These are phyloP conservation scores for Clavispora phyllophila DNA, from an alignment of 805 yeast genomes.

Conservation along the genomic window DNA sequence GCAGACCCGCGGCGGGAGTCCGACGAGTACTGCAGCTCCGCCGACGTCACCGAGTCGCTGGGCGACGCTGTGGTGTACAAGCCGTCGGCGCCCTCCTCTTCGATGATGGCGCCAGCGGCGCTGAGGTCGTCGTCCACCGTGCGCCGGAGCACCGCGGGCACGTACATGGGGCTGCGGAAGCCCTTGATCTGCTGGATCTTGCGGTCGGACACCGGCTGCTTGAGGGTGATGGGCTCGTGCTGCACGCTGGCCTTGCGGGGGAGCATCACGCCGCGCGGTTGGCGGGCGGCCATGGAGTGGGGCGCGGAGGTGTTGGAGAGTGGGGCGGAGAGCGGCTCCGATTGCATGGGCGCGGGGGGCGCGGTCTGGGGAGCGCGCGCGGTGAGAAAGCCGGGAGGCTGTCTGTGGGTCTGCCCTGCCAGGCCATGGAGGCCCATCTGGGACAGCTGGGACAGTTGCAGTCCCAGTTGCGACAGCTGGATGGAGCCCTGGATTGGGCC, in stretches of 20 bases:
- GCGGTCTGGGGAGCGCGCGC: too few species aligned
- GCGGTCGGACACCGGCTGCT: constrained; percentile 20
- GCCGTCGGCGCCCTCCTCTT: constrained; percentile 1
- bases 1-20: constrained; percentile 20
- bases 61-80: background rate
- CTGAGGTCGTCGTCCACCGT: constrained; percentile 17
- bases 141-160: constrained; percentile 80
- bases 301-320: background rate
- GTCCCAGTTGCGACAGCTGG: too few species aligned
- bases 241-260: constrained; percentile 1
- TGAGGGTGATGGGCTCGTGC: constrained; percentile 19
- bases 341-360: too few species aligned
- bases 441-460: too few species aligned
- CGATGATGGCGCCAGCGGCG: background rate
- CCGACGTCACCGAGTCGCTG: constrained; percentile 24
- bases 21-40: constrained; percentile 26
- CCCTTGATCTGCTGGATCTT: constrained; percentile 67
- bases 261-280: background rate
- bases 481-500: too few species aligned
- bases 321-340: background rate
- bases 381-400: too few species aligned
- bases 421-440: too few species aligned
- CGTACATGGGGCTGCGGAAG: constrained; percentile 80
- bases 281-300: background rate
- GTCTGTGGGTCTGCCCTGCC: too few species aligned